Conservation (phyloP, 106 monocot species). For the Dendrobium catenatum region DNA sequence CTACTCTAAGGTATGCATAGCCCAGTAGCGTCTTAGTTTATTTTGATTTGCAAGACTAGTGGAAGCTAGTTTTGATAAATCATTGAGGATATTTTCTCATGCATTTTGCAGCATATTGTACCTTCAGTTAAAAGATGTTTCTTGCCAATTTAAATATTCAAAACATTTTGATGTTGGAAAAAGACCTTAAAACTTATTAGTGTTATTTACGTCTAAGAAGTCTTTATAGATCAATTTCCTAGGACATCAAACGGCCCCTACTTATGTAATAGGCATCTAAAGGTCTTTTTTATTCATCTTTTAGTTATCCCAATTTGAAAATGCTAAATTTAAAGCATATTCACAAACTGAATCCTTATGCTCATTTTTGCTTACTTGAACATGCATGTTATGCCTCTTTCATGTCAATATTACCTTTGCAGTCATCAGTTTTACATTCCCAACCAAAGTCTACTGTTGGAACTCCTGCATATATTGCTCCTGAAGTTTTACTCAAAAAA, state of each 20-base stretch:
- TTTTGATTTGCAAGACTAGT: neutral
- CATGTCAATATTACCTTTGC: neutral
- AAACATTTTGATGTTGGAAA: neutral
- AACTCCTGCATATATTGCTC: constrained; percentile 17
- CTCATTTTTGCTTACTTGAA: neutral
- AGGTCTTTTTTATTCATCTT: no score
- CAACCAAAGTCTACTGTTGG: constrained; percentile 14
- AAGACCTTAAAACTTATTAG: neutral
- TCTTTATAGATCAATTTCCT: no score
- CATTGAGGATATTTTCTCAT: neutral
- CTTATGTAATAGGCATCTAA: no score
- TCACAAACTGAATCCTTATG: neutral
- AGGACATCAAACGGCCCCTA: no score
- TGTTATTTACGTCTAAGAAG: no score
- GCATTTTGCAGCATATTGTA: neutral
- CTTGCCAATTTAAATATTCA: neutral
- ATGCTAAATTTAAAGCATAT: neutral
- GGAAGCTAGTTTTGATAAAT: neutral
- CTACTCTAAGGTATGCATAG: constrained; percentile 21
- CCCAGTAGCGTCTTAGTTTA: neutral
- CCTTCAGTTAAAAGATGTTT: neutral
- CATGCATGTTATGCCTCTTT: neutral
- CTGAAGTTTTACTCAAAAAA: constrained; percentile 4
- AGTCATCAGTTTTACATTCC: constrained; percentile 16
- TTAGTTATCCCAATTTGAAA: neutral